Evolutionary conservation across 306 rosid genomes (phyloP), one percentile per base, ranked within the genome.

Genomic region (Prunus dulcis): DNA sequence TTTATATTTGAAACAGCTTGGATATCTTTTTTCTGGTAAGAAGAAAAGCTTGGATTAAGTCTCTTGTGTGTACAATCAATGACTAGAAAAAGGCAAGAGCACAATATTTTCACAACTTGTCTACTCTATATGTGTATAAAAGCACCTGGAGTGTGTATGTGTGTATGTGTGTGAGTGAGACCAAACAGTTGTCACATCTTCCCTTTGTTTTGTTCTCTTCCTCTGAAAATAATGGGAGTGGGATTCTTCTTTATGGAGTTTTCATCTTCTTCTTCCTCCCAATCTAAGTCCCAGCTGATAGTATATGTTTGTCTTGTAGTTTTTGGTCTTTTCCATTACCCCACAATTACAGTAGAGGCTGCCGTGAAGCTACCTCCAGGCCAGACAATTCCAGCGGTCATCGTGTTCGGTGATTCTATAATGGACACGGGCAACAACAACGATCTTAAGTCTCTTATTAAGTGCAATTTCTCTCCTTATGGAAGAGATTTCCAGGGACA

Each of bases 371-470:
- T 93, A 2, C 94, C 96, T 64, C 80, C 83, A 38, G 81, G 81
- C 15, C 69, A 25, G 74, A 10, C 69, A 23, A 1, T 76, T 55
- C 92, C 96, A 0, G 96, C 96, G 1, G 30, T 91, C 19, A 82
- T 91, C 20, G 83, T 87, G 15, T 91, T 93, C 49, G 97, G 97
- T 17, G 96, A 93, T 49, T 93, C 97, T 1, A 91, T 93, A 65
- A 87, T 89, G 74, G 98, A 93, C 56, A 91, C 97, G 0, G 97
- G 98, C 79, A 93, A 86, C 73, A 93, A 91, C 84, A 89, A 93
- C 85, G 0, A 74, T 53, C 83, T 93, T 23, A 1, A 14, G 38
- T 64, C 93, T 12, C 5, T 79, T 0, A 43, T 52, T 10, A 91
- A 81, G 73, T 81, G 88, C 71, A 72, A 93, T 57, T 88, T 68